phyloP scores from a whole-genome alignment of 352 stramenopile species.

The Phytophthora brassicae region DNA sequence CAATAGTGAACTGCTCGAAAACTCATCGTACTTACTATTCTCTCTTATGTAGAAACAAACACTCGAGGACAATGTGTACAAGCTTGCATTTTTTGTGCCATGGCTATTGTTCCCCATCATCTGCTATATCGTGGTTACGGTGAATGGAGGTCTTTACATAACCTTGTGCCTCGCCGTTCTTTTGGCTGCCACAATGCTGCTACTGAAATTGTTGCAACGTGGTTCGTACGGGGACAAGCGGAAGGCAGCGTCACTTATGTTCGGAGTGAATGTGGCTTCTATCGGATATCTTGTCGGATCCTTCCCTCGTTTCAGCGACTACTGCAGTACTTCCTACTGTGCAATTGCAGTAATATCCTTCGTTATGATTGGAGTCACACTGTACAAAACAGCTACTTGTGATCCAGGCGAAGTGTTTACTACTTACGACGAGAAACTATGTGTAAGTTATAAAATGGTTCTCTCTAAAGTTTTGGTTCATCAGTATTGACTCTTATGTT shows the following conservation, averaged over 20 bases:
- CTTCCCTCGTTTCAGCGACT: slow-evolving; percentile 39
- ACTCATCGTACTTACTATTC: not conserved
- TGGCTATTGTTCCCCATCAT: slow-evolving; percentile 59
- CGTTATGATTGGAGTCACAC: slow-evolving; percentile 43
- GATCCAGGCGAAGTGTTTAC: slow-evolving; percentile 71
- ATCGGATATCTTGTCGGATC: slow-evolving; percentile 59
- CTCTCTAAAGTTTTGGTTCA: not conserved
- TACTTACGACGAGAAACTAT: slow-evolving; percentile 65
- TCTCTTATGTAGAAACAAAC: slow-evolving; percentile 43
- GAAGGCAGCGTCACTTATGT: slow-evolving; percentile 71
- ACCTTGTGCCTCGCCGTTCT: slow-evolving; percentile 40
- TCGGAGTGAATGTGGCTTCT: slow-evolving; percentile 76
- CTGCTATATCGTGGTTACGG: slow-evolving; percentile 42
- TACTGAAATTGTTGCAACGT: slow-evolving; percentile 58
- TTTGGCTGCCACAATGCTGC: slow-evolving; percentile 31
- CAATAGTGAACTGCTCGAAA: not conserved
- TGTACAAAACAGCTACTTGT: slow-evolving; percentile 57
- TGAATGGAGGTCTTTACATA: slow-evolving; percentile 39
- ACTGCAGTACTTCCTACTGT: slow-evolving; percentile 41
- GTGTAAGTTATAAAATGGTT: slow-evolving; percentile 32
- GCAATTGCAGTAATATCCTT: slow-evolving; percentile 18
- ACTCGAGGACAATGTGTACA: slow-evolving; percentile 68
- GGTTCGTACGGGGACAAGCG: slow-evolving; percentile 75
- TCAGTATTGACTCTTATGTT: slow-evolving; percentile 1
- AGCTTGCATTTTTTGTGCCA: slow-evolving; percentile 73